phyloP scores from a whole-genome alignment of 73 alveolate species.

The Tetrahymena thermophila region DNA sequence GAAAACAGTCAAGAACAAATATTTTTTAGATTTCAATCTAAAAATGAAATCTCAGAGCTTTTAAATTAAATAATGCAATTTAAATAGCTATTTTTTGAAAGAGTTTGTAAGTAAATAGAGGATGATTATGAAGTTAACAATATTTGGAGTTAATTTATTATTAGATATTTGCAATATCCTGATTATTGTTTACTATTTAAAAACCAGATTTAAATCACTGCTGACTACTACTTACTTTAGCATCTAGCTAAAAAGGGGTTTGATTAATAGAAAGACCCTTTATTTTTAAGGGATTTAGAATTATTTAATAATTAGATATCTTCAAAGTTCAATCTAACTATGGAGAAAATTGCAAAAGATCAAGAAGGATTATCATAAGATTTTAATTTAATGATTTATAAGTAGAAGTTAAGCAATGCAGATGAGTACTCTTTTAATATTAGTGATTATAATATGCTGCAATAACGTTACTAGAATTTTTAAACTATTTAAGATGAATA shows the following conservation, averaged over 20 bases:
- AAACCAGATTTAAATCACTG: neutral
- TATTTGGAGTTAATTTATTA: neutral
- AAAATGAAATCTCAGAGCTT: neutral
- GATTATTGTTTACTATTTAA: neutral
- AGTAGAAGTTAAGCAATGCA: neutral
- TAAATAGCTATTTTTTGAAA: neutral
- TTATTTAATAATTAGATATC: neutral
- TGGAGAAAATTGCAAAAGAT: neutral
- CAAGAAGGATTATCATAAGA: neutral
- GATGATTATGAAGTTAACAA: neutral
- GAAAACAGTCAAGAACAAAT: neutral
- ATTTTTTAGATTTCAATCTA: neutral
- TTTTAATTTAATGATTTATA: neutral
- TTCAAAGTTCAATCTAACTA: neutral
- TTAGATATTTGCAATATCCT: neutral
- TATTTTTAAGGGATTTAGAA: neutral
- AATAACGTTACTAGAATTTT: neutral
- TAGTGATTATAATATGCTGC: neutral
- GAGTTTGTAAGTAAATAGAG: neutral
- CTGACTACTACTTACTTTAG: neutral
- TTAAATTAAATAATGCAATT: neutral
- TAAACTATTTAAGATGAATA: neutral
- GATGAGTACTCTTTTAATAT: neutral
- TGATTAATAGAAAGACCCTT: neutral
- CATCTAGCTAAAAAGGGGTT: neutral